A percentile compares a stretch with the other conserved stretches of the same genome.
Evolutionary conservation across 495 filamentous ascomycete genomes (phyloP).

Genomic region (Cladorrhinum samala): DNA sequence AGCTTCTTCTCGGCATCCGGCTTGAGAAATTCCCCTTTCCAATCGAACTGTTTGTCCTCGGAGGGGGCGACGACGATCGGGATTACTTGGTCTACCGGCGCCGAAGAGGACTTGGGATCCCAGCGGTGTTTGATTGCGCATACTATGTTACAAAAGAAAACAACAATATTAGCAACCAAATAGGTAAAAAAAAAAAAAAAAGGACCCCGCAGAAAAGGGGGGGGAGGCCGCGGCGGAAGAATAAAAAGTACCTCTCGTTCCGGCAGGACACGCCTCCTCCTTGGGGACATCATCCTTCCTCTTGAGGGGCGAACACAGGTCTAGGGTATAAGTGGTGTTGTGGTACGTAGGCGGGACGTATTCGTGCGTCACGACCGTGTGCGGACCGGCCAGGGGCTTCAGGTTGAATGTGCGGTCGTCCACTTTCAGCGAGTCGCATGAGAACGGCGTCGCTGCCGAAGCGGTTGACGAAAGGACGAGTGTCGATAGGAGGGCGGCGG

Average conservation of each 20-base stretch:
- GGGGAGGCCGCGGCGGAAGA: too few relatives aligned
- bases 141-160: too few relatives aligned
- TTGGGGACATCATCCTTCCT: constrained; percentile 41
- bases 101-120: constrained; percentile 30
- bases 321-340: constrained; percentile 85
- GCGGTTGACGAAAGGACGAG: neutral
- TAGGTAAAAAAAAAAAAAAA: neutral
- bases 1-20: constrained; percentile 52
- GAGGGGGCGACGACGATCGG: constrained; percentile 57
- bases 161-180: neutral
- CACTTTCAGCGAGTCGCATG: constrained; percentile 55
- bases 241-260: constrained; percentile 51
- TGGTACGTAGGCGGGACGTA: constrained; percentile 36
- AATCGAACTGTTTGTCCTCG: constrained; percentile 55
- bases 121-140: constrained; percentile 64
- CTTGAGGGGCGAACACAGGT: constrained; percentile 66
- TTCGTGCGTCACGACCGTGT: constrained; percentile 57
- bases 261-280: constrained; percentile 53
- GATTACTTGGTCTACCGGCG: constrained; percentile 43
- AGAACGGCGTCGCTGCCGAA: neutral
- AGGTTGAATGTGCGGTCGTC: constrained; percentile 61
- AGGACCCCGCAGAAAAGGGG: too few relatives aligned
- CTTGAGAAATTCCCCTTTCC: constrained; percentile 31
- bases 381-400: constrained; percentile 61
- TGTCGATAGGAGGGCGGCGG: constrained; percentile 22